Base-by-base conservation (phyloP, 345 rosid genomes). In the Conringia planisiliqua region DNA sequence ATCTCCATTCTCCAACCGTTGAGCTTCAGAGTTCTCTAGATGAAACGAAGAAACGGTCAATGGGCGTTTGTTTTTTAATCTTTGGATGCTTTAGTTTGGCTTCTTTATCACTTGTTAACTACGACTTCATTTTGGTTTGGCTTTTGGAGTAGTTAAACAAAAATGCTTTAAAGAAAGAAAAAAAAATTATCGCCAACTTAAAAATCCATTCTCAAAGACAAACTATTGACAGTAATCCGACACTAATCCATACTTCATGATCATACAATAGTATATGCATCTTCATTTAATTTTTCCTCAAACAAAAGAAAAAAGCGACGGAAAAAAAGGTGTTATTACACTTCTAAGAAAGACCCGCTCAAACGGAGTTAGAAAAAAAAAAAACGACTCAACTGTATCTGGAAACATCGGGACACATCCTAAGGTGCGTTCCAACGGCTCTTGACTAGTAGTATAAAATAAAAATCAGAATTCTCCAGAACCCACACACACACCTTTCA, bases 391-490 rank as follows among this genome's bases (percentile, higher is more conserved):
- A 40, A 68, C 62, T 27, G 72, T 26, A 54, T 69, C 73, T 69
- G 54, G 73, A 69, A 69, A 42, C 64, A 56, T 68, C 62, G 62
- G 62, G 72, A 63, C 27, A 27, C 40, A 63, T 63, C 55, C n/a
- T n/a, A n/a, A n/a, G n/a, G n/a, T n/a, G n/a, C n/a, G n/a, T n/a
- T n/a, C 32, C 18, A 66, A 50, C 43, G 46, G 46, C 38, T 68
- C 50, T 26, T 38, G 24, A 5, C 10, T 10, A 33, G 1, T 22
- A 22, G 24, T 22, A n/a, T 22, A 11, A 55, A 57, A 32, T 1
- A 32, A 60, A 18, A 36, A 10, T 11, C 65, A 52, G 62, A 68
- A 52, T 38, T 68, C 11, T 68, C 62, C 57, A 68, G 62, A 68
- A 69, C 32, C 17, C 10, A 43, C 13, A 2, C 38, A 14, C 39